Base-by-base conservation (phyloP, 345 rosid species). In the Gynandropsis gynandra region DNA sequence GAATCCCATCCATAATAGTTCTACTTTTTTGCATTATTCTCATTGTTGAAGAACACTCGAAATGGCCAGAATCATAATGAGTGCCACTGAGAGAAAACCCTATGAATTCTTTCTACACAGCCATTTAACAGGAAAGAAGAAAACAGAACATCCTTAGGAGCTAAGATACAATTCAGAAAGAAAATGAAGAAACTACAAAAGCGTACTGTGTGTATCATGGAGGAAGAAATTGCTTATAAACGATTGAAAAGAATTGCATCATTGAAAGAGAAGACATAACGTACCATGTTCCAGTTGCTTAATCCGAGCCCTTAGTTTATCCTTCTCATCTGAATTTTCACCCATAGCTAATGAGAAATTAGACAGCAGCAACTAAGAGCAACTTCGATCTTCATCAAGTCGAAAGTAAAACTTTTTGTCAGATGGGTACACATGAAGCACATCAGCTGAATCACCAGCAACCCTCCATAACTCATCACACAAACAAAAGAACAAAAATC, bases 231-330 rank as follows among this genome's bases (percentile, higher is more conserved):
- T 42, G 47, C 21, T n/a, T 4, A 15, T 8, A 2, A 42, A 15
- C 9, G 9, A 5, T 20, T 5, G 29, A 24, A 24, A 42, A 42
- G 15, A 5, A 42, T 9, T 7, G 7, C 2, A 42, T 18, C 8
- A 4, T 5, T 8, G 3, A 15, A 7, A 15, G 47, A 42, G 7
- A 2, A 42, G 60, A 54, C 15, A 36, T 45, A 34, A 34, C 56
- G 10, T 68, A 85, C 96, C 98, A 27, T 61, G 73, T 61, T 87
- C 98, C 20, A 92, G 57, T 52, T 84, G 96, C 50, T 78, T 72
- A 49, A 92, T 76, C 42, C 87, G 96, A 68, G 74, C 76, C 58
- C 68, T 33, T 53, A 77, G 61, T 1, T 70, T 55, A 65, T 76
- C 86, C 33, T 59, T 72, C 46, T 71, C 77, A 40, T 58, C 62